A percentile compares a stretch with the other conserved stretches of the same genome.
Conservation (phyloP, 345 rosid species). For the Trapa bicornis region DNA sequence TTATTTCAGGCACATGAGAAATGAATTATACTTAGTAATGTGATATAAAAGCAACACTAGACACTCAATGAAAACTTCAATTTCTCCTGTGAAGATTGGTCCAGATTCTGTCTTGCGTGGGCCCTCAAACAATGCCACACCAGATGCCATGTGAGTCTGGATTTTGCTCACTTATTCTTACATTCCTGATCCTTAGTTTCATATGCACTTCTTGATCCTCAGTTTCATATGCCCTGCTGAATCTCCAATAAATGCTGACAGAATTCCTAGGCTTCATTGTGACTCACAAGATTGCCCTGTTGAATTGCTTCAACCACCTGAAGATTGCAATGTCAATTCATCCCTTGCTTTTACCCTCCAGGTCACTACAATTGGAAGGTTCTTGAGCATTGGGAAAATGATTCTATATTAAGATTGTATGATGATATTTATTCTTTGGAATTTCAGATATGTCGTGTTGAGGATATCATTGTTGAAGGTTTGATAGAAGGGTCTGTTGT, state of each 20-base stretch:
- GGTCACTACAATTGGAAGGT: constrained; percentile 24
- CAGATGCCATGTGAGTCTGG: constrained; percentile 69
- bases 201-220: background rate
- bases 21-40: background rate
- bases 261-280: constrained; percentile 84
- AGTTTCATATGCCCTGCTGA: background rate
- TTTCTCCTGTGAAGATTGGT: constrained; percentile 56
- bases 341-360: constrained; percentile 94
- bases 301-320: constrained; percentile 88
- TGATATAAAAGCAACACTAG: background rate
- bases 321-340: constrained; percentile 97
- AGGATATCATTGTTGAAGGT: constrained; percentile 82
- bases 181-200: constrained; percentile 5
- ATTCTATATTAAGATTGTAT: constrained; percentile 7
- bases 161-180: constrained; percentile 6
- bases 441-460: constrained; percentile 90
- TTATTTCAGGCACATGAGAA: background rate
- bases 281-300: constrained; percentile 67
- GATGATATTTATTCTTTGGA: constrained; percentile 12
- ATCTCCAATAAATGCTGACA: constrained; percentile 16
- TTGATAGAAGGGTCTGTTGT: constrained; percentile 84
- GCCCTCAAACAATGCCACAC: constrained; percentile 69
- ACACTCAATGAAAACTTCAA: constrained; percentile 5
- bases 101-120: constrained; percentile 87
- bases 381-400: background rate